Percentiles rank a stretch among this genome's conserved stretches.
These are phyloP conservation scores for Musa acuminata DNA, from an alignment of 176 grass and related monocot genomes.

Conservation along the genomic window DNA sequence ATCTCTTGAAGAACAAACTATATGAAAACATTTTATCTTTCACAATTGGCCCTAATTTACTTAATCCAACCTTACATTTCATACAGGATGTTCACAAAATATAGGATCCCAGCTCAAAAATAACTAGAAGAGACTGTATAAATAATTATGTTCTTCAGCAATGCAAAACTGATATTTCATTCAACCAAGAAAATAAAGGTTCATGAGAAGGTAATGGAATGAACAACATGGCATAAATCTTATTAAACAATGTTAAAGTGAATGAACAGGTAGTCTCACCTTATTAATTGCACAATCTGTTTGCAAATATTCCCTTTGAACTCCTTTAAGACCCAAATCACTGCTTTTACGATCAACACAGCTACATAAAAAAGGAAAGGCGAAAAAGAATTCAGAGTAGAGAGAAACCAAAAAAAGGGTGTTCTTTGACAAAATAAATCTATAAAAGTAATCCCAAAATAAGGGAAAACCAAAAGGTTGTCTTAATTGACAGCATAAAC, in stretches of 20 bases:
- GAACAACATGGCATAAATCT: background rate
- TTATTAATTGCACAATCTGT: constrained; percentile 86
- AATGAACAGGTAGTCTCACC: constrained; percentile 24
- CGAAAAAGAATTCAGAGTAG: constrained; percentile 3
- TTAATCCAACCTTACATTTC: background rate
- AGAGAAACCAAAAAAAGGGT: constrained; percentile 15
- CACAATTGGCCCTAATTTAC: background rate
- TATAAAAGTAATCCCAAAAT: background rate
- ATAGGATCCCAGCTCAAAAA: no score
- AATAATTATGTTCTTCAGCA: no score
- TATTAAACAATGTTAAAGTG: background rate
- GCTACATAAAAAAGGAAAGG: constrained; percentile 33
- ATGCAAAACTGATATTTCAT: background rate
- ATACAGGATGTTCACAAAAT: background rate
- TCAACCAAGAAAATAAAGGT: background rate
- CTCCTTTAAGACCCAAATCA: constrained; percentile 74
- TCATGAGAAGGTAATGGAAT: background rate
- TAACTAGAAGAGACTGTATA: no score
- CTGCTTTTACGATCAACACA: constrained; percentile 89
- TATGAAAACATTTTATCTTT: background rate
- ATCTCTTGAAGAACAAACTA: background rate
- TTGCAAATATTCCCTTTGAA: constrained; percentile 73
- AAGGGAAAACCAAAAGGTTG: background rate
- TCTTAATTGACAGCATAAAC: background rate
- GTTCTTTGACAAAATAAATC: background rate